Conservation (phyloP, 305 asterid genomes). For the Fraxinus ornus region DNA sequence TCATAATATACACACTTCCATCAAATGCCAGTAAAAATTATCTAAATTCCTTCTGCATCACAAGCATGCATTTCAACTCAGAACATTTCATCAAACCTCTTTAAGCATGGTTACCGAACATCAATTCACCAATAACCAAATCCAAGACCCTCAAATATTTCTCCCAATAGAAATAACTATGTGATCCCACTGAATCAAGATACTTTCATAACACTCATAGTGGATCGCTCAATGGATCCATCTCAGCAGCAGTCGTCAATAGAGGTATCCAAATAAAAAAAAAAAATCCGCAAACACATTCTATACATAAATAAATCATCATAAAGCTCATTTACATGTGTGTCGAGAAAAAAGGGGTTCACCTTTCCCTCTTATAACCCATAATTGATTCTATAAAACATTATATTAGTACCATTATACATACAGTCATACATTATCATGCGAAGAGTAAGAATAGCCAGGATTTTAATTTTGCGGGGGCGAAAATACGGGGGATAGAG, state of each 20-base stretch:
- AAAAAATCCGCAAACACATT: not conserved
- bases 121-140: not conserved
- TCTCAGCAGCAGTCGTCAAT: not conserved
- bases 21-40: slow-evolving; percentile 22
- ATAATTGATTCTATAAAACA: not conserved
- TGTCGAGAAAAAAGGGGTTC: too few species aligned
- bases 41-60: not conserved
- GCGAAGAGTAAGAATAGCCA: not conserved
- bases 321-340: not conserved
- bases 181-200: not conserved
- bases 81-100: not conserved
- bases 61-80: not conserved
- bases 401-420: not conserved
- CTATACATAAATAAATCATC: not conserved
- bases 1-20: slow-evolving; percentile 48
- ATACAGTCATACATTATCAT: not conserved
- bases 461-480: too few species aligned
- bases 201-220: not conserved
- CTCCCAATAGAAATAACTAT: not conserved
- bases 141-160: not conserved
- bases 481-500: too few species aligned
- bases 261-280: not conserved
- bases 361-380: too few species aligned
- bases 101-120: not conserved
- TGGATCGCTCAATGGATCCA: not conserved